phyloP scores from a whole-genome alignment of 2,329 filamentous ascomycete genomes.

The Rhexocercosporidium sp. region DNA sequence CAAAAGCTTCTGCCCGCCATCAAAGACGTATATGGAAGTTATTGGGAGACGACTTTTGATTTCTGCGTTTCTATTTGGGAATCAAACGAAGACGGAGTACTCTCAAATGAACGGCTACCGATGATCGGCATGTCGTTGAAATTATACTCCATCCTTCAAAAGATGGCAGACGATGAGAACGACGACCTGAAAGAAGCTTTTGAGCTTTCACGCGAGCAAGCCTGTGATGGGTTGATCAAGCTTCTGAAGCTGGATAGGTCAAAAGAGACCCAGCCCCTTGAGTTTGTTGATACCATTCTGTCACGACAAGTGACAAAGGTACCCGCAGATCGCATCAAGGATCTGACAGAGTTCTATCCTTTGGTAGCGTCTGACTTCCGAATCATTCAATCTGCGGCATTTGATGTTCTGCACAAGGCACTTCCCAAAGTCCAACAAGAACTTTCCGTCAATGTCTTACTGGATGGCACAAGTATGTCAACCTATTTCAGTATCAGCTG shows the following conservation, averaged over 20 bases:
- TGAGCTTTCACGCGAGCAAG: conserved; percentile 45
- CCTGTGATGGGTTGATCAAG: conserved; percentile 63
- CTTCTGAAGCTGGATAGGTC: conserved; percentile 62
- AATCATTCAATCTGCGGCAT: conserved; percentile 80
- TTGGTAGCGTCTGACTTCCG: conserved; percentile 77
- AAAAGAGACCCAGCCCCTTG: conserved; percentile 64
- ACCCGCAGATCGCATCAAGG: conserved; percentile 63
- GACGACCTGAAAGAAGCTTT: conserved; percentile 84
- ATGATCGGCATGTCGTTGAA: conserved; percentile 75
- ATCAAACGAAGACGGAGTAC: conserved; percentile 47
- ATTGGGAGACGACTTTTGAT: conserved; percentile 75
- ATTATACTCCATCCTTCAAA: conserved; percentile 67
- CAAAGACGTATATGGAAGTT: conserved; percentile 82
- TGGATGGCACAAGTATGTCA: conserved; percentile 66
- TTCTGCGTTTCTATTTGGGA: conserved; percentile 65
- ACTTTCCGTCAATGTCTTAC: conserved; percentile 75
- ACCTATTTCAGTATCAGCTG: background rate
- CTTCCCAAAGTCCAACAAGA: conserved; percentile 81
- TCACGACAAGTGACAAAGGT: conserved; percentile 71
- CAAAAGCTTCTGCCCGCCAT: conserved; percentile 72
- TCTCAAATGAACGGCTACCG: conserved; percentile 58
- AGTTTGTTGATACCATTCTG: conserved; percentile 77
- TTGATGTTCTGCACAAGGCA: conserved; percentile 78
- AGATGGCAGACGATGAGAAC: conserved; percentile 75
- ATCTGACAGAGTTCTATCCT: conserved; percentile 73